Base-by-base conservation (phyloP, 495 filamentous ascomycete genomes). In the Trichoderma gamsii region DNA sequence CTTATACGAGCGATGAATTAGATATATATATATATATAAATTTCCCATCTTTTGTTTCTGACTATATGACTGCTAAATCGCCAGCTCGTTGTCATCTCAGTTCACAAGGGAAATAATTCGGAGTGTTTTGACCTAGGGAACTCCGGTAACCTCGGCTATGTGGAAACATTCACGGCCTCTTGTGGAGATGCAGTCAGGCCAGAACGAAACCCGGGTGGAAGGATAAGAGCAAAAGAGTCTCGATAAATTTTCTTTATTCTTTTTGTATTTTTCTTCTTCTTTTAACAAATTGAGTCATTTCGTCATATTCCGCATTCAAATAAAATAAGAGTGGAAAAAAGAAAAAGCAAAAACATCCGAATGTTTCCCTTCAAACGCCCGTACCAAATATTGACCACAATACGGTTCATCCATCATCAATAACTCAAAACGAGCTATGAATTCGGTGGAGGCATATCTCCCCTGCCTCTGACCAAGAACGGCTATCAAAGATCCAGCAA, bases 81-180 rank as follows among this genome's bases (percentile, higher is more conserved):
- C 7, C 2, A 3, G 35, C 32, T 38, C 8, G 3, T 9, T 38
- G 5, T 9, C 4, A 38, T 38, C 35, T 38, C 5, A 7, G 35
- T 38, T 38, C 35, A 38, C 35, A 38, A 38, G 35, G 35, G 35
- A 38, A 38, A 38, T 38, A 38, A 38, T 38, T 38, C 35, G 35
- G 35, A 38, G 43, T 16, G 43, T 16, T 16, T 15, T 7, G 25
- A 25, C 21, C n/a, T 7, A 52, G 49, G 25, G 25, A 38, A 38
- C 27, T 23, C 25, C 11, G n/a, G 56, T 61, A 61, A 61, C 56
- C 56, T 61, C 56, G 56, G 56, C 56, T 61, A 61, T 29, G 27
- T 59, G 51, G 23, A 13, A 27, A 59, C 23, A 27, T 12, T 59
- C 51, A 59, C 51, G 23, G 21, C 44, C 7, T 25, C 12, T 61